These are phyloP conservation scores for Chloranthus sessilifolius DNA, from an alignment of 164 flowering plant genomes.

Conservation along the genomic window DNA sequence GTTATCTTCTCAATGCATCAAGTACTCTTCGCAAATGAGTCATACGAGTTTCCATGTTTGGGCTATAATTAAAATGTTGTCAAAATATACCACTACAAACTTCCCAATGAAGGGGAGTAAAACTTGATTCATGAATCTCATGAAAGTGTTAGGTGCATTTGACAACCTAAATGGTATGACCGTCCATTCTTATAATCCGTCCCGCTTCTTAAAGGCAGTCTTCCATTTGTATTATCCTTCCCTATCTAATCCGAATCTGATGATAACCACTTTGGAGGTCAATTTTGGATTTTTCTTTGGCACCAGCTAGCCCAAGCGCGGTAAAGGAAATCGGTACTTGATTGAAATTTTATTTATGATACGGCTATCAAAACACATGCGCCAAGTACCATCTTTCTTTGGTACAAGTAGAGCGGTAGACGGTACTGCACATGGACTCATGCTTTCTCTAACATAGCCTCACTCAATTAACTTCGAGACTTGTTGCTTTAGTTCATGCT, in stretches of 20 bases:
- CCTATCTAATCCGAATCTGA: neutral
- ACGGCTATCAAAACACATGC: no score
- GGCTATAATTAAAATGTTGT: neutral
- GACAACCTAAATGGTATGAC: neutral
- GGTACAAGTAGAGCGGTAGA: neutral
- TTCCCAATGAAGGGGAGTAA: neutral
- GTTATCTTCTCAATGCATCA: neutral
- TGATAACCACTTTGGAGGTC: neutral
- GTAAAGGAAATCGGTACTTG: neutral
- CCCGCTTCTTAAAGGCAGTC: neutral
- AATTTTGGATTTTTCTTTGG: neutral
- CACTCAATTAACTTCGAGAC: neutral
- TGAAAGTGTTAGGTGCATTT: slow-evolving; percentile 8
- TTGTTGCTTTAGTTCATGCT: neutral
- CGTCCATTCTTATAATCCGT: neutral
- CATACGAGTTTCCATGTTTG: neutral
- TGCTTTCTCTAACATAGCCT: neutral
- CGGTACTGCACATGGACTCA: no score
- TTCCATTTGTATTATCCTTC: neutral
- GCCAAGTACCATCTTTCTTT: no score
- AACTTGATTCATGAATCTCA: slow-evolving; percentile 3
- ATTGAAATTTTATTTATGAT: no score
- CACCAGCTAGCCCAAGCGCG: neutral
- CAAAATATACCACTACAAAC: slow-evolving; percentile 2
- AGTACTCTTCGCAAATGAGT: neutral